phyloP scores from a whole-genome alignment of 192 early-diverging fungal genomes.

The Spinellus fusiger region DNA sequence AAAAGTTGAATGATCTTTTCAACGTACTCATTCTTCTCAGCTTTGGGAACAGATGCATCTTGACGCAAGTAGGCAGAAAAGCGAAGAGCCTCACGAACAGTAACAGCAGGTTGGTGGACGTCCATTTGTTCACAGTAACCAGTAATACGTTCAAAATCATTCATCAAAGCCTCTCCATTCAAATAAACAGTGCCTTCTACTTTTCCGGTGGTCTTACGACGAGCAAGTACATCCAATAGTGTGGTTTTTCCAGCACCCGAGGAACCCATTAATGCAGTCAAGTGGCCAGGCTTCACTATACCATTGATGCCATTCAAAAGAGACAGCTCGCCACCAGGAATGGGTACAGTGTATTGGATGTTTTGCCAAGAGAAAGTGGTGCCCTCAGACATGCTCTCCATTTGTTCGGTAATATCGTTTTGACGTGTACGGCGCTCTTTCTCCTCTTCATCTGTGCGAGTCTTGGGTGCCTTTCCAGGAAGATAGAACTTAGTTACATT shows the following conservation, averaged over 20 bases:
- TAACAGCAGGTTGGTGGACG: constrained; percentile 76
- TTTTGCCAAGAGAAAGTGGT: constrained; percentile 58
- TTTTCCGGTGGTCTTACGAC: constrained; percentile 66
- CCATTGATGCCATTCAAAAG: constrained; percentile 66
- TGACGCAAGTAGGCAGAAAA: constrained; percentile 75
- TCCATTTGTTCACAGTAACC: constrained; percentile 93
- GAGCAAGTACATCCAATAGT: constrained; percentile 65
- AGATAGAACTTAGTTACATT: constrained; percentile 47
- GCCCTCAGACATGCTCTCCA: constrained; percentile 32
- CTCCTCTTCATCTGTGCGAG: constrained; percentile 25
- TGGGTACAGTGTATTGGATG: constrained; percentile 64
- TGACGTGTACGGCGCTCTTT: constrained; percentile 9
- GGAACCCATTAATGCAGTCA: constrained; percentile 90
- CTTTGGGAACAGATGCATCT: constrained; percentile 42
- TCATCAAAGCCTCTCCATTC: constrained; percentile 44
- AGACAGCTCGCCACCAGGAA: constrained; percentile 54
- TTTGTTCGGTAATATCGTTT: constrained; percentile 27
- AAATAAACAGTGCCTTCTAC: constrained; percentile 56
- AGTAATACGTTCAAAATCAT: constrained; percentile 51
- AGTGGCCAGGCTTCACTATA: constrained; percentile 62
- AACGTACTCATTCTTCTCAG: constrained; percentile 48
- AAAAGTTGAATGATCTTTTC: constrained; percentile 46
- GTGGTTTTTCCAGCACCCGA: constrained; percentile 87
- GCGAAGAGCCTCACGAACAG: constrained; percentile 85
- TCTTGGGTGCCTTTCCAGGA: constrained; percentile 27